Conservation (phyloP, 129 eudicot genomes). For the Tagetes patula region DNA sequence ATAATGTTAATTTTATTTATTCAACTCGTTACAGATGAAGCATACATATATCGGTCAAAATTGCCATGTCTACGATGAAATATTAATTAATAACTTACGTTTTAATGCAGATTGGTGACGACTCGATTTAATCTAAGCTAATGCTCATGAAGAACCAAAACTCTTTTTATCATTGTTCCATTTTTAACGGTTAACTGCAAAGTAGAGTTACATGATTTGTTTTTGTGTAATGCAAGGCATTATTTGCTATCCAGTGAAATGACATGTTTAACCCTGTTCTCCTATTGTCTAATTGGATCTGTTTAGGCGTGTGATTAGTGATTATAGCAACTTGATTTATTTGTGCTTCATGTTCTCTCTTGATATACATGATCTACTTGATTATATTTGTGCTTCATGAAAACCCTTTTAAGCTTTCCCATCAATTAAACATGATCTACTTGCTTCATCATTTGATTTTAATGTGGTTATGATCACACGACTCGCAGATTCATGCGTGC, state of each 20-base stretch:
- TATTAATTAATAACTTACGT: not conserved
- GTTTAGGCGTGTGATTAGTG: conserved; percentile 24
- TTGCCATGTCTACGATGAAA: not conserved
- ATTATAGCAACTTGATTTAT: conserved; percentile 7
- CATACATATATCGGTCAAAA: not conserved
- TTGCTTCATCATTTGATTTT: too few species aligned
- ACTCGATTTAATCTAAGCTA: conserved; percentile 20
- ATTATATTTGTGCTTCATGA: conserved; percentile 15
- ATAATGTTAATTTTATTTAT: not conserved
- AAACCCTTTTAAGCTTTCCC: too few species aligned
- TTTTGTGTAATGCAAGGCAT: conserved; percentile 24
- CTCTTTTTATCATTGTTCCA: not conserved
- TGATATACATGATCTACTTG: not conserved
- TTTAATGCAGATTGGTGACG: conserved; percentile 29
- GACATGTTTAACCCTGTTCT: conserved; percentile 17
- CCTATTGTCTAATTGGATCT: not conserved
- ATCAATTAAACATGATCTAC: too few species aligned
- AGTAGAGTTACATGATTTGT: conserved; percentile 11
- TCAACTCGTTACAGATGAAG: too few species aligned
- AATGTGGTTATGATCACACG: too few species aligned
- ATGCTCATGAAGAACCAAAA: conserved; percentile 24
- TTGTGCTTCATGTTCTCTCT: conserved; percentile 20
- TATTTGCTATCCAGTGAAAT: conserved; percentile 27
- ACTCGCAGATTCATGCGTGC: too few species aligned
- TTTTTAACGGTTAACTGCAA: conserved; percentile 10